These are phyloP conservation scores for Rhynchospora pubera DNA, from an alignment of 176 grass and related monocot genomes.

Conservation along the genomic window DNA sequence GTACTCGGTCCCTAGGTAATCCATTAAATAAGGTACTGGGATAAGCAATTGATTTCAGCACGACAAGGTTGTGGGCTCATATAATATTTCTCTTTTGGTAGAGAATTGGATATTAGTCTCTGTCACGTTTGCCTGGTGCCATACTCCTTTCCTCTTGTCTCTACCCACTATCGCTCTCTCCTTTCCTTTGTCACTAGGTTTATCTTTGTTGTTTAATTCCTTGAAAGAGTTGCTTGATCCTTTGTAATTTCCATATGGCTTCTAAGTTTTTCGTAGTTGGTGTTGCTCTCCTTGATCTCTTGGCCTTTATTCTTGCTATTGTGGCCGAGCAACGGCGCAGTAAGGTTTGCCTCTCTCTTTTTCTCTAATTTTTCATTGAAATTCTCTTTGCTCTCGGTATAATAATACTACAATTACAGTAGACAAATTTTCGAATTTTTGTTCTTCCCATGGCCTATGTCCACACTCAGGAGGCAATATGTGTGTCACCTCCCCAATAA, in stretches of 20 bases:
- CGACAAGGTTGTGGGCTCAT: background rate
- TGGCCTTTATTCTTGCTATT: slow-evolving; percentile 82
- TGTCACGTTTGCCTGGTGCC: background rate
- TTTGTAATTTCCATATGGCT: slow-evolving; percentile 25
- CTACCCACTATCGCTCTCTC: background rate
- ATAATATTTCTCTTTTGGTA: background rate
- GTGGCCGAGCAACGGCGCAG: slow-evolving; percentile 76
- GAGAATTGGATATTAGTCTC: background rate
- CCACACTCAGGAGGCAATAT: too few relatives aligned
- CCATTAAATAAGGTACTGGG: background rate
- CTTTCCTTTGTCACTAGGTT: background rate
- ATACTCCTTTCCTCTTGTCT: background rate
- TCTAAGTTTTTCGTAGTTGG: slow-evolving; percentile 29
- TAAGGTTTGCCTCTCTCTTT: slow-evolving; percentile 28
- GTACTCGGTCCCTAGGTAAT: background rate
- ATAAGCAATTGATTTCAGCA: background rate
- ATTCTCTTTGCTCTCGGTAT: background rate
- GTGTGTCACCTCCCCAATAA: too few relatives aligned
- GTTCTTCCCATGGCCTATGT: too few relatives aligned
- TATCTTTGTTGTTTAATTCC: background rate
- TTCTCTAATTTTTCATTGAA: background rate
- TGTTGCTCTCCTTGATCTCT: slow-evolving; percentile 48
- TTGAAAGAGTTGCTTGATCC: background rate
- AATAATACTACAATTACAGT: background rate
- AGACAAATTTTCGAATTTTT: background rate